These are phyloP conservation scores for Vaccinium corymbosum DNA, from an alignment of 148 eudicot genomes.

Conservation along the genomic window DNA sequence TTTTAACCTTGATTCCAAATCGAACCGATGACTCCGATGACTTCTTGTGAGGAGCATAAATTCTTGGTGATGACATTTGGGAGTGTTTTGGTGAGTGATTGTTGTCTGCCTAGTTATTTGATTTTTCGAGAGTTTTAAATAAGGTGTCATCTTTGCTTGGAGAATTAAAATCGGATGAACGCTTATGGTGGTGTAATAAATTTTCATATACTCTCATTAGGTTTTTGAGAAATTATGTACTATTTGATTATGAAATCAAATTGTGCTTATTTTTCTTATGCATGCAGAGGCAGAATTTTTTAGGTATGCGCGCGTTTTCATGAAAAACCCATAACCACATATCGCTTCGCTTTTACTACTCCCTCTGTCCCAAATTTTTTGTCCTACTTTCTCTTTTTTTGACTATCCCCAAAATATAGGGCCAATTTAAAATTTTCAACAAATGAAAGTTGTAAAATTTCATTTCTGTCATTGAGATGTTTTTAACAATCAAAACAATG, in stretches of 20 bases:
- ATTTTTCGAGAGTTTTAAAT: neutral
- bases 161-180: neutral
- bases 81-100: neutral
- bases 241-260: neutral
- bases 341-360: neutral
- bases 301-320: too few relatives aligned
- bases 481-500: too few relatives aligned
- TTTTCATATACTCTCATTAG: neutral
- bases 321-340: neutral
- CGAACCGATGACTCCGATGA: neutral
- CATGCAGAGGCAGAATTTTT: too few relatives aligned
- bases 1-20: neutral
- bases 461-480: too few relatives aligned
- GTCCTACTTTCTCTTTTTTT: too few relatives aligned
- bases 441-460: too few relatives aligned
- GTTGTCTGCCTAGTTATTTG: neutral
- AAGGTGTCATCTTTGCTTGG: neutral
- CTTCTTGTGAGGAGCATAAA: neutral
- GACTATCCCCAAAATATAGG: too few relatives aligned
- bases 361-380: too few relatives aligned
- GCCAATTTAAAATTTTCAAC: too few relatives aligned
- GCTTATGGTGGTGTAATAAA: neutral
- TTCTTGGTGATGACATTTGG: neutral
- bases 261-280: neutral
- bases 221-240: neutral